Evolutionary conservation across 73 alveolate species (phyloP).

Genomic region (Symbiodinium natans): DNA sequence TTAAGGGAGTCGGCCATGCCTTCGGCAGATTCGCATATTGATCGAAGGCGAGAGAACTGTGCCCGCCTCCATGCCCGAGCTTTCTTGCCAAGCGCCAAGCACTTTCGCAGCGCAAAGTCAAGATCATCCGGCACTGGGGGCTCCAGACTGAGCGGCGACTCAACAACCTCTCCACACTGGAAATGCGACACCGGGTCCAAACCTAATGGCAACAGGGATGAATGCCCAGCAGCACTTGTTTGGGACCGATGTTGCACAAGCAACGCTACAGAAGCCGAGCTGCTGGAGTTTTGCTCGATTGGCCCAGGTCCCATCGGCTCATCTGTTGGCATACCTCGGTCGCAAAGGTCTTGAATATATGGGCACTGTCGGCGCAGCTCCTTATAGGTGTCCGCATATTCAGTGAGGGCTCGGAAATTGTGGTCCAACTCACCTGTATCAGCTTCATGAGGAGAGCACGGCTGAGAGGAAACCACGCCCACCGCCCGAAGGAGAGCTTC

Average conservation of each 20-base stretch:
- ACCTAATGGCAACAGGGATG: background rate
- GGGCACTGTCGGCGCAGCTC: background rate
- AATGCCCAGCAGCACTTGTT: background rate
- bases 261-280: constrained; percentile 24
- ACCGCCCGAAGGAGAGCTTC: too few species aligned
- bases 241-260: background rate
- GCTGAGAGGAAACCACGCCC: too few species aligned
- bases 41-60: background rate
- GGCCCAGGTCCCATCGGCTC: background rate
- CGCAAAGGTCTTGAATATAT: background rate
- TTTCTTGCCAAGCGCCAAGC: background rate
- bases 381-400: background rate
- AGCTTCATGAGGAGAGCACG: too few species aligned
- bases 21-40: background rate
- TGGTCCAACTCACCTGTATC: background rate
- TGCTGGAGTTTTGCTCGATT: constrained; percentile 4
- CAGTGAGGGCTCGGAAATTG: background rate
- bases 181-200: background rate
- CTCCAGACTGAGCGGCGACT: background rate
- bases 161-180: background rate
- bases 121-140: background rate
- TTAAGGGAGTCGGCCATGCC: background rate
- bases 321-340: background rate
- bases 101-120: constrained; percentile 9
- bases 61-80: constrained; percentile 4